Conservation (phyloP, 495 filamentous ascomycete species). For the Annulohypoxylon bovei region DNA sequence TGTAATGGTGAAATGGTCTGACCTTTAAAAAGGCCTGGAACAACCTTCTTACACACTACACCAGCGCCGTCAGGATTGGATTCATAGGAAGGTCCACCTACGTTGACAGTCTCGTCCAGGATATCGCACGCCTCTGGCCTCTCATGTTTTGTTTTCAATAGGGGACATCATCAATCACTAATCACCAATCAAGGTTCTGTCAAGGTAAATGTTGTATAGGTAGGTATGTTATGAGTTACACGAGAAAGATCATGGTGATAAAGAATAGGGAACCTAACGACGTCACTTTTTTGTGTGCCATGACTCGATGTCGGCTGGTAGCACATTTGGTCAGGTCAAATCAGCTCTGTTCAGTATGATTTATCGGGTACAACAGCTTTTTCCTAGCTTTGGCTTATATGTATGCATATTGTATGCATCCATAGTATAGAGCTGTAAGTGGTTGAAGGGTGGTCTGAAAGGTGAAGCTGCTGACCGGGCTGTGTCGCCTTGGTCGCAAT, state of each 20-base stretch:
- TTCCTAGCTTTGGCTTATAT: neutral
- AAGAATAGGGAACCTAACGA: slow-evolving; percentile 3
- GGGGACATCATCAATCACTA: slow-evolving; percentile 7
- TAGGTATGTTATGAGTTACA: neutral
- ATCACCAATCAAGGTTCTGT: slow-evolving; percentile 12
- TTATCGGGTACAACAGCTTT: neutral
- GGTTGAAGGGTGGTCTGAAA: neutral
- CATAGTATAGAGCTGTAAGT: neutral
- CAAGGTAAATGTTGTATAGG: neutral
- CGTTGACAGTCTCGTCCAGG: slow-evolving; percentile 17
- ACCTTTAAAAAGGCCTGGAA: slow-evolving; percentile 21
- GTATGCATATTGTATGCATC: neutral
- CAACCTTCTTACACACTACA: slow-evolving; percentile 18
- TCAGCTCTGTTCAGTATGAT: neutral
- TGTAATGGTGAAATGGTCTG: slow-evolving; percentile 12
- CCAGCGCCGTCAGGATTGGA: slow-evolving; percentile 16
- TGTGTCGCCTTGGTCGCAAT: neutral
- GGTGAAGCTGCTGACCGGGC: slow-evolving; percentile 2
- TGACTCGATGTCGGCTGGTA: slow-evolving; percentile 6
- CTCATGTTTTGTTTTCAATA: neutral
- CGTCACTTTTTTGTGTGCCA: slow-evolving; percentile 9
- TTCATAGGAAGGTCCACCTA: slow-evolving; percentile 15
- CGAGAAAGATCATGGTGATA: neutral
- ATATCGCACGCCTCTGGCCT: slow-evolving; percentile 5
- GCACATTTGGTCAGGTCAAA: neutral